A percentile compares a stretch with the other conserved stretches of the same genome.
Conservation (phyloP, 768 basidiomycete genomes). For the Boletellus ananas region DNA sequence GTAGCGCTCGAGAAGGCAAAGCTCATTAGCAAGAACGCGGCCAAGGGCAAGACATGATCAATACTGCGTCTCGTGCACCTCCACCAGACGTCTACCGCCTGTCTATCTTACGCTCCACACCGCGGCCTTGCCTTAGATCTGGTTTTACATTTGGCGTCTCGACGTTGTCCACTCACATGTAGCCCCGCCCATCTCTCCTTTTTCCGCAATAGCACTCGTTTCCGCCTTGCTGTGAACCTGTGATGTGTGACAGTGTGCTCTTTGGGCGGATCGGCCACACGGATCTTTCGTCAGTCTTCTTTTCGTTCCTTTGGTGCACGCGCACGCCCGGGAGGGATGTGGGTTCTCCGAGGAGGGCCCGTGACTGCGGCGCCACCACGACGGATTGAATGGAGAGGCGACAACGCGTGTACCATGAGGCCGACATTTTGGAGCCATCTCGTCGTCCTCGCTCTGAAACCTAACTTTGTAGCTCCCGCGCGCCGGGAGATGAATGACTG, state of each 20-base stretch:
- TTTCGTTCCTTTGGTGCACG: no score
- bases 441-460: slow-evolving; percentile 3
- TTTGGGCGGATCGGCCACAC: slow-evolving; percentile 13
- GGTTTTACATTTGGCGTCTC: slow-evolving; percentile 2
- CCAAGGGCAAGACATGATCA: slow-evolving; percentile 61
- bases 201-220: slow-evolving; percentile 16
- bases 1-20: slow-evolving; percentile 91
- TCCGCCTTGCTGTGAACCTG: slow-evolving; percentile 1
- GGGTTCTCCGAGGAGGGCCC: slow-evolving; percentile 26
- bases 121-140: slow-evolving; percentile 10
- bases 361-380: neutral
- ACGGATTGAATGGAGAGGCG: slow-evolving; percentile 10
- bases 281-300: slow-evolving; percentile 16
- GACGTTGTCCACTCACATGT: slow-evolving; percentile 8
- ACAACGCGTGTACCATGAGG: slow-evolving; percentile 29
- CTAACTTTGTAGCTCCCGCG: slow-evolving; percentile 14
- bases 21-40: slow-evolving; percentile 80
- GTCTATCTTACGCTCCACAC: slow-evolving; percentile 6
- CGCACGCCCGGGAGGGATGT: slow-evolving; percentile 1
- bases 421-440: neutral
- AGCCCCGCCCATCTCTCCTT: slow-evolving; percentile 3
- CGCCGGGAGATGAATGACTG: neutral
- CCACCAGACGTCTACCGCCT: slow-evolving; percentile 5
- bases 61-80: neutral
- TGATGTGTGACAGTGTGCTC: slow-evolving; percentile 9